phyloP scores from a whole-genome alignment of 108 stramenopile species.

The Parmales sp. region DNA sequence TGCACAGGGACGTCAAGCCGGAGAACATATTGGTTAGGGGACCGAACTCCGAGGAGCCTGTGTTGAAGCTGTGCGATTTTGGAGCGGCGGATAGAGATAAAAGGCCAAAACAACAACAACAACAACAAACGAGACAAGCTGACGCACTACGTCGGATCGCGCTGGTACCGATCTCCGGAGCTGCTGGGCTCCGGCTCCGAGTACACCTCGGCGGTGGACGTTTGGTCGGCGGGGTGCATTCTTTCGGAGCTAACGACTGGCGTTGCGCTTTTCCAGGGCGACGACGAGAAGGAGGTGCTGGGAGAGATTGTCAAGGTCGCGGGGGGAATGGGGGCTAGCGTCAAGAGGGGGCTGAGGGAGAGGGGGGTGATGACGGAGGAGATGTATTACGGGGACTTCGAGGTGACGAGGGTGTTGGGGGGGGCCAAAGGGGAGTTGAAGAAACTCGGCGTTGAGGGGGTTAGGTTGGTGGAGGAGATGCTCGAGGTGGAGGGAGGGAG shows the following conservation, averaged over 20 bases:
- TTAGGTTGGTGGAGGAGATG: not conserved
- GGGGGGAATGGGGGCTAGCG: not conserved
- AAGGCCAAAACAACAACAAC: not conserved
- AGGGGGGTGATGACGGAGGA: not conserved
- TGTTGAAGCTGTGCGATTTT: slow-evolving; percentile 26
- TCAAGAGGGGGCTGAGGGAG: not conserved
- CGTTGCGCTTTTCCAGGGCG: slow-evolving; percentile 27
- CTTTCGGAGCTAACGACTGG: slow-evolving; percentile 26
- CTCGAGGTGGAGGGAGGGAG: not conserved
- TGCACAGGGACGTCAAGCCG: slow-evolving; percentile 49
- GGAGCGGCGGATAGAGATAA: slow-evolving; percentile 22
- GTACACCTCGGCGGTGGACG: slow-evolving; percentile 25
- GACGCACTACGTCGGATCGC: slow-evolving; percentile 14
- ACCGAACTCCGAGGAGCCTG: not conserved
- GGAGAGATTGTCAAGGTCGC: not conserved
- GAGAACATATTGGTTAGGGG: slow-evolving; percentile 23
- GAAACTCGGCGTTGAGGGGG: not conserved
- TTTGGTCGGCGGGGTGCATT: slow-evolving; percentile 34
- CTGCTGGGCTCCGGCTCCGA: not conserved
- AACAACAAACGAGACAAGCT: not conserved
- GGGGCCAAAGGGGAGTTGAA: slow-evolving; percentile 1
- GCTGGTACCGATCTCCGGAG: slow-evolving; percentile 27
- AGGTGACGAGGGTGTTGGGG: no score
- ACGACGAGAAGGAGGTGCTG: slow-evolving; percentile 21
- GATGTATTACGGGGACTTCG: not conserved